Conservation (phyloP, 768 basidiomycete genomes). For the Clitopilus hobsonii region DNA sequence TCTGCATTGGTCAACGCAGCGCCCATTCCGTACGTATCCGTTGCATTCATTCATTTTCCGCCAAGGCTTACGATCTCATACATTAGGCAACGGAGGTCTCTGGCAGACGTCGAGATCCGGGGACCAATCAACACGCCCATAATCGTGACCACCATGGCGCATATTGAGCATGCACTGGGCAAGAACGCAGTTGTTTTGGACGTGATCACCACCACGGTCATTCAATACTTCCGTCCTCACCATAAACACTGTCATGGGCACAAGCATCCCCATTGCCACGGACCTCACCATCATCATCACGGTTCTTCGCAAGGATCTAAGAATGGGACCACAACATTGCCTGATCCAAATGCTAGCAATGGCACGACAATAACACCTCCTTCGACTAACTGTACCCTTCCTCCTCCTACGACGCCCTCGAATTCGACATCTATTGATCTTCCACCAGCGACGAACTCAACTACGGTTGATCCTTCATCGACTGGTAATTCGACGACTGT, state of each 20-base stretch:
- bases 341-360: background rate
- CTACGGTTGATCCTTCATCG: conserved; percentile 8
- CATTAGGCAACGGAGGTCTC: background rate
- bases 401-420: background rate
- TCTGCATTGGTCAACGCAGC: background rate
- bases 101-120: background rate
- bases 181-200: background rate
- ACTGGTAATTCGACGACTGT: background rate
- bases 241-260: background rate
- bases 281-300: background rate
- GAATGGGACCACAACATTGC: background rate
- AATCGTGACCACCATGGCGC: background rate
- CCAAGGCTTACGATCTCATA: background rate
- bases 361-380: background rate
- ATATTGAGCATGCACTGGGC: background rate
- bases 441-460: background rate
- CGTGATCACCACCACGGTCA: background rate
- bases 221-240: background rate
- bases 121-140: background rate
- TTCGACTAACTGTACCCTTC: background rate
- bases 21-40: background rate
- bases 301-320: background rate
- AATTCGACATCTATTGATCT: background rate
- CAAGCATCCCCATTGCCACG: background rate
- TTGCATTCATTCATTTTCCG: background rate